Evolutionary conservation across 306 rosid species (phyloP), one percentile per base, ranked within the genome.

Genomic region (Trichosanthes truncata): DNA sequence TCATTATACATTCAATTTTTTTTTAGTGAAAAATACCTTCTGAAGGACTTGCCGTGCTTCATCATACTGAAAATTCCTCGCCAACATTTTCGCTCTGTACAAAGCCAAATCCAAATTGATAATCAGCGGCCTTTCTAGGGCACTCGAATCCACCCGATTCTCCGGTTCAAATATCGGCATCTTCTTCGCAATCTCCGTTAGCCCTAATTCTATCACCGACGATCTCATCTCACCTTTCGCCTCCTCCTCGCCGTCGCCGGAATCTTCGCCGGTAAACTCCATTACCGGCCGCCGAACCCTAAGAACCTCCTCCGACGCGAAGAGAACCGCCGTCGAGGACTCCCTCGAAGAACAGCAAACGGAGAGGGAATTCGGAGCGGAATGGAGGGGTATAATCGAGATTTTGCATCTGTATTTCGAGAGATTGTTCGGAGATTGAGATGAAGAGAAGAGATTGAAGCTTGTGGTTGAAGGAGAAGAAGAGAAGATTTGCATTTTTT

Each of bases 31-130:
- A 56, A 52, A 55, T 63, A 91, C 98, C 97, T 91, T 86, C 57
- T 38, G 80, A 78, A 95, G 97, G 6, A 90, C 36, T 18, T 81
- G 29, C 79, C 90, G 89, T 17, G 98, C 95, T 84, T 92, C 95
- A 31, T 85, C 83, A 46, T 79, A 94, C 23, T 63, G 87, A 46
- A 73, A 87, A 7, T 59, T 88, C 81, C 97, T 87, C 3, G 86
- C 76, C 68, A 95, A 77, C 75, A 91, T 86, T 86, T 90, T 95
- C 3, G 97, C 97, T 63, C 78, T 87, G 40, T 92, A 95, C 65
- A 95, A 80, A 6, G 97, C 89, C 88, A 95, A 87, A 82, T 91
- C 98, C 97, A 95, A 82, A 84, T 95, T 95, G 87, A 95, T 92
- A 20, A 59, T 43, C 33, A 95, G 89, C 11, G 85, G 91, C 86